Percentiles rank a stretch among this genome's conserved stretches.
phyloP scores from a whole-genome alignment of 2,329 filamentous ascomycete genomes.

The Penicillium sp. region DNA sequence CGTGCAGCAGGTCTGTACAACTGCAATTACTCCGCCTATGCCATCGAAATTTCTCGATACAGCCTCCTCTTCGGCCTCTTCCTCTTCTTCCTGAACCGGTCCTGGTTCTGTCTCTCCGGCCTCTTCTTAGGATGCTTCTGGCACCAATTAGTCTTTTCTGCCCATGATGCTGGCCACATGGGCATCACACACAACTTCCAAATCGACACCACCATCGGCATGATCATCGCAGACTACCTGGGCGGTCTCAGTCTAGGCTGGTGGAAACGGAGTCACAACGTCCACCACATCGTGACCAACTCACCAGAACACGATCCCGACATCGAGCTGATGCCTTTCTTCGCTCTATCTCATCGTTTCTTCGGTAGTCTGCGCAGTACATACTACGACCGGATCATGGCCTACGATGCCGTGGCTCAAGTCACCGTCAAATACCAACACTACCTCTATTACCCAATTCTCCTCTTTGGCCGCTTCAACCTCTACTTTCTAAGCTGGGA shows the following conservation, averaged over 20 bases:
- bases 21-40: constrained; percentile 80
- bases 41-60: constrained; percentile 72
- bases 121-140: constrained; percentile 78
- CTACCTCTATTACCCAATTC: constrained; percentile 78
- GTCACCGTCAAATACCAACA: constrained; percentile 69
- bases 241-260: constrained; percentile 88
- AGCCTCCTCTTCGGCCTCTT: constrained; percentile 61
- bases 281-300: constrained; percentile 97
- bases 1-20: constrained; percentile 73
- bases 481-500: constrained; percentile 84
- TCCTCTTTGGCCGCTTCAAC: constrained; percentile 82
- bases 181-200: constrained; percentile 92
- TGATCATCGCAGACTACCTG: constrained; percentile 83
- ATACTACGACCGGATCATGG: constrained; percentile 79
- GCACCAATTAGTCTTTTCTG: constrained; percentile 93
- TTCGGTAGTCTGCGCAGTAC: constrained; percentile 70
- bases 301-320: constrained; percentile 93
- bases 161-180: constrained; percentile 95
- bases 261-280: constrained; percentile 97
- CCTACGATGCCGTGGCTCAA: constrained; percentile 70
- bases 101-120: constrained; percentile 69
- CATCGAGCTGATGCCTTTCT: constrained; percentile 86
- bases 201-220: constrained; percentile 78
- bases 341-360: constrained; percentile 81
- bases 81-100: constrained; percentile 59